Conservation (phyloP, 176 grass and related monocot species). For the Puccinellia tenuiflora region DNA sequence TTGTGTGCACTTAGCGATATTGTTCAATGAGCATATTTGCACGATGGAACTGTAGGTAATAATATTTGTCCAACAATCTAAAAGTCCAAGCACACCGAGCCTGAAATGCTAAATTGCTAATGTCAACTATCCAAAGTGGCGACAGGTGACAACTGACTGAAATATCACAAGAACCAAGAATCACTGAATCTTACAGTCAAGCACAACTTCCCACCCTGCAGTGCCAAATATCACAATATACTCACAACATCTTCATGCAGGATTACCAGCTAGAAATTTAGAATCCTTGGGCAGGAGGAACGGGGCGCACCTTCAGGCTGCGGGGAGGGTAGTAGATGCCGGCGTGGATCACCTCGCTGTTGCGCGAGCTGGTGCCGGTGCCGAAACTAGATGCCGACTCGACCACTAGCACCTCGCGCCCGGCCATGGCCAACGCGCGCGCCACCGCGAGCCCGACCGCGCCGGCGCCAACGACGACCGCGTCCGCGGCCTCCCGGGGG, state of each 20-base stretch:
- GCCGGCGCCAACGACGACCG: constrained; percentile 81
- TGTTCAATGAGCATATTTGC: not conserved
- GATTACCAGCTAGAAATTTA: not conserved
- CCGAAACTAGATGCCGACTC: constrained; percentile 77
- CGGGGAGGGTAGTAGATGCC: constrained; percentile 79
- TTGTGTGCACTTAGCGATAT: too few relatives aligned
- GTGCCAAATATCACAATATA: too few relatives aligned
- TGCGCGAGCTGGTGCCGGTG: constrained; percentile 89
- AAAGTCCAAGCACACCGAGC: not conserved
- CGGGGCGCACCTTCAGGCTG: constrained; percentile 62
- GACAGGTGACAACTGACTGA: not conserved
- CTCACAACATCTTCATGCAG: too few relatives aligned
- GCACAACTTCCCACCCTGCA: not conserved
- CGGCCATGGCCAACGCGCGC: constrained; percentile 64
- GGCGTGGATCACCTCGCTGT: constrained; percentile 95
- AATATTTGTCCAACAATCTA: not conserved
- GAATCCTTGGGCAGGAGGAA: not conserved
- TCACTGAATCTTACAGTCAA: not conserved
- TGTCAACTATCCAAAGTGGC: not conserved
- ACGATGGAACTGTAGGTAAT: not conserved
- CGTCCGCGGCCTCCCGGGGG: constrained; percentile 59
- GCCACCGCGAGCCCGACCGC: constrained; percentile 76
- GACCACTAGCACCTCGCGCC: constrained; percentile 78
- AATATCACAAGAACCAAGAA: not conserved
- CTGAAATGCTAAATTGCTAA: not conserved